phyloP scores from a whole-genome alignment of 768 basidiomycete species.

The Tephrocybe rancida region DNA sequence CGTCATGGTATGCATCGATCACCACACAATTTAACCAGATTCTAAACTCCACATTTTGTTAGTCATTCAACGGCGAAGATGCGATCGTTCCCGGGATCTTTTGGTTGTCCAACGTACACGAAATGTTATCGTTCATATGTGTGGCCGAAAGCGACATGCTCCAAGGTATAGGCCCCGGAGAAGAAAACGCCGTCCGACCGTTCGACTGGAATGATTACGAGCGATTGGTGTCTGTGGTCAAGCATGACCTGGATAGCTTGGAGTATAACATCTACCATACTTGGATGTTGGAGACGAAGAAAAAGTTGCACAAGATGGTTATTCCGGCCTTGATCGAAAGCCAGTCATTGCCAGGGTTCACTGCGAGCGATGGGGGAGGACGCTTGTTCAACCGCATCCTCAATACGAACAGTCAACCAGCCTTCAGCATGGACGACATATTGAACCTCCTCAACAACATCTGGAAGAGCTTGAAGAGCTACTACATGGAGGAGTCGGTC shows the following conservation, averaged over 20 bases:
- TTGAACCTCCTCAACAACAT: slow-evolving; percentile 96
- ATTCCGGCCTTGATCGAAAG: slow-evolving; percentile 98
- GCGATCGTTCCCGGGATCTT: slow-evolving; percentile 96
- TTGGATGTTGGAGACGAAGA: slow-evolving; percentile 99
- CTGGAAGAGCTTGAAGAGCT: slow-evolving; percentile 97
- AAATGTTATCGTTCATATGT: slow-evolving; percentile 98
- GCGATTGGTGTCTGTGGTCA: slow-evolving; percentile 94
- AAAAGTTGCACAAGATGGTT: slow-evolving; percentile 94
- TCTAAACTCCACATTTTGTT: not conserved
- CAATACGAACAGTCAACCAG: slow-evolving; percentile 82
- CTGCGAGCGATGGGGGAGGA: slow-evolving; percentile 91
- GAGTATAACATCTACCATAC: slow-evolving; percentile 99
- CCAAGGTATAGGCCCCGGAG: slow-evolving; percentile 96
- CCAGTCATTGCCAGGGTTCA: slow-evolving; percentile 97
- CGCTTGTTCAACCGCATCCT: slow-evolving; percentile 93
- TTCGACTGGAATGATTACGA: slow-evolving; percentile 99
- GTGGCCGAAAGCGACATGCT: slow-evolving; percentile 99
- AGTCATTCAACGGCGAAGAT: slow-evolving; percentile 94
- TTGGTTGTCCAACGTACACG: slow-evolving; percentile 99
- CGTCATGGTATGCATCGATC: slow-evolving; percentile 81
- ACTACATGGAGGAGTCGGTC: slow-evolving; percentile 97
- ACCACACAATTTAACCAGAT: slow-evolving; percentile 8
- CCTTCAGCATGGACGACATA: slow-evolving; percentile 98
- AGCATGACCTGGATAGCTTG: slow-evolving; percentile 96
- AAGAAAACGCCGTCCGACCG: slow-evolving; percentile 86